Conservation (phyloP, 257 asterid genomes). For the Sherardia arvensis region DNA sequence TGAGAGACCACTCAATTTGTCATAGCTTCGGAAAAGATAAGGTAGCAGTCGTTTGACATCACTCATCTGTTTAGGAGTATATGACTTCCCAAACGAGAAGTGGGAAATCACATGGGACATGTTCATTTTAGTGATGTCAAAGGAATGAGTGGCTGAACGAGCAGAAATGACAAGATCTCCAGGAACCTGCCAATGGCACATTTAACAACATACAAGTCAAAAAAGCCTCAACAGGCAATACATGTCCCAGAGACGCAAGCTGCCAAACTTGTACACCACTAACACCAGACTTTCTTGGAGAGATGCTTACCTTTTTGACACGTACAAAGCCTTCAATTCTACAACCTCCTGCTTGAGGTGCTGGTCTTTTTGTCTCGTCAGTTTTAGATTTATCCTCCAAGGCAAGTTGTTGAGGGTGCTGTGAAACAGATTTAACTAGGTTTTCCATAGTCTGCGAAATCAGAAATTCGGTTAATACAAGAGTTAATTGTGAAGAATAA, state of each 20-base stretch:
- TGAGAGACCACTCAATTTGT: slow-evolving; percentile 57
- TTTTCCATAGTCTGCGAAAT: slow-evolving; percentile 73
- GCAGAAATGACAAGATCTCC: slow-evolving; percentile 91
- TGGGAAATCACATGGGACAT: slow-evolving; percentile 81
- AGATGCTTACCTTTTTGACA: slow-evolving; percentile 70
- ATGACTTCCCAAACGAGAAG: slow-evolving; percentile 74
- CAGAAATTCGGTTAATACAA: slow-evolving; percentile 6
- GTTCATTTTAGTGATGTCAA: slow-evolving; percentile 94
- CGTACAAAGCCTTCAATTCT: slow-evolving; percentile 95
- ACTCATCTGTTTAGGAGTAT: slow-evolving; percentile 55
- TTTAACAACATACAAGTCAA: background rate
- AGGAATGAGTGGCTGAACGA: slow-evolving; percentile 83
- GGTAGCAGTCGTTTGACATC: slow-evolving; percentile 71
- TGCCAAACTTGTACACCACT: too few species aligned
- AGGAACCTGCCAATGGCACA: slow-evolving; percentile 61
- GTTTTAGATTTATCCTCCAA: slow-evolving; percentile 29
- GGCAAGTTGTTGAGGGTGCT: slow-evolving; percentile 40
- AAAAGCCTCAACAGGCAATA: background rate
- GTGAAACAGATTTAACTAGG: slow-evolving; percentile 66
- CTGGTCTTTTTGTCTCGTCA: slow-evolving; percentile 55
- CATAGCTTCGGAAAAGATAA: slow-evolving; percentile 71
- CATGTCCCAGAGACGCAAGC: background rate
- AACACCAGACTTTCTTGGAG: background rate
- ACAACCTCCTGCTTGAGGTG: slow-evolving; percentile 91
- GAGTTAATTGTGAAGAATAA: background rate